Percentiles rank a stretch among this genome's conserved stretches.
These are phyloP conservation scores for Penicillium corylophilum DNA, from an alignment of 2,329 filamentous ascomycete genomes.

Conservation along the genomic window DNA sequence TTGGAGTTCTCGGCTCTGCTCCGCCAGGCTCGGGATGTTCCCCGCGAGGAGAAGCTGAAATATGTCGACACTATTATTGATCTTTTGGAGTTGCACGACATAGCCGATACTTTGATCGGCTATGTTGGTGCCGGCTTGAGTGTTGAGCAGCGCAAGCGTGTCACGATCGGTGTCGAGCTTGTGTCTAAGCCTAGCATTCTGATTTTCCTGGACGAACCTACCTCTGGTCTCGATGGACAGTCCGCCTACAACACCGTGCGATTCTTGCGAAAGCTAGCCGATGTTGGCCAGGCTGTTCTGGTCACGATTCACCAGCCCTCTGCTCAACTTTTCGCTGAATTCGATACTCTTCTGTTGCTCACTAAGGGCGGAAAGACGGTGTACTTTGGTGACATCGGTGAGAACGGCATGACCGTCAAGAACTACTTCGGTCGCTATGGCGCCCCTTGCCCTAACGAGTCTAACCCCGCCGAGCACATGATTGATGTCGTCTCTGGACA, in stretches of 20 bases:
- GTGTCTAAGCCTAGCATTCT: constrained; percentile 66
- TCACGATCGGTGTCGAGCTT: constrained; percentile 71
- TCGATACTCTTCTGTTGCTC: constrained; percentile 67
- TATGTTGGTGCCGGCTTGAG: constrained; percentile 47
- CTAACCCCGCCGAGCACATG: constrained; percentile 62
- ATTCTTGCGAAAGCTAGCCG: constrained; percentile 64
- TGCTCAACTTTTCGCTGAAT: constrained; percentile 65
- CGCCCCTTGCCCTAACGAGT: constrained; percentile 60
- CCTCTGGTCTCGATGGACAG: constrained; percentile 66
- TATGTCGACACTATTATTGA: constrained; percentile 66
- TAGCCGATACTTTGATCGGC: constrained; percentile 63
- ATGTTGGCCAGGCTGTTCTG: constrained; percentile 65
- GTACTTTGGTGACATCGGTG: constrained; percentile 67
- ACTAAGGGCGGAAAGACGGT: constrained; percentile 68
- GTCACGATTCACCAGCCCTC: constrained; percentile 72
- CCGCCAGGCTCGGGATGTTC: constrained; percentile 54
- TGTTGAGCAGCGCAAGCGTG: constrained; percentile 66
- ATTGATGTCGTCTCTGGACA: constrained; percentile 51
- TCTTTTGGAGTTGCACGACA: constrained; percentile 60
- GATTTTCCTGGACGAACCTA: constrained; percentile 70
- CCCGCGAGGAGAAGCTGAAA: constrained; percentile 59
- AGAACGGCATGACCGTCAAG: constrained; percentile 62
- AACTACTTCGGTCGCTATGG: constrained; percentile 67
- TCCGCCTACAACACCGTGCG: constrained; percentile 65
- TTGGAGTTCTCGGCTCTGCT: constrained; percentile 66